Conservation (phyloP, 768 basidiomycete species). For the Dacryopinax spathularia region DNA sequence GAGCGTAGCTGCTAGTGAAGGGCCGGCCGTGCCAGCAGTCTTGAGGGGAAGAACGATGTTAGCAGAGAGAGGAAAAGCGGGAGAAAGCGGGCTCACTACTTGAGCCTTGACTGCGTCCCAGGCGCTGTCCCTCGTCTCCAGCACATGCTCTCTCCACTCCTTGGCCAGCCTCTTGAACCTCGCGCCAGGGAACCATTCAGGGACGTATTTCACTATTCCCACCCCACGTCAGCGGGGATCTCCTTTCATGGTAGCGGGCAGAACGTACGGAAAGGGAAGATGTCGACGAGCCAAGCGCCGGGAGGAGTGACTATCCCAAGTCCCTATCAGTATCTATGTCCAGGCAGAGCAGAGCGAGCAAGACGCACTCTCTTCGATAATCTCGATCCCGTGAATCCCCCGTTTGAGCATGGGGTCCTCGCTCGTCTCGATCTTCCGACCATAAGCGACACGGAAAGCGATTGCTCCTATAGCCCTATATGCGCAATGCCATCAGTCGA, state of each 20-base stretch:
- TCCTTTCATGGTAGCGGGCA: slow-evolving; percentile 6
- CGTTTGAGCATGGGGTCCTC: not conserved
- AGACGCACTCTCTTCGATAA: not conserved
- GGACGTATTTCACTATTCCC: slow-evolving; percentile 23
- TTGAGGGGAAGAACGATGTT: too few relatives aligned
- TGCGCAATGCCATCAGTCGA: too few relatives aligned
- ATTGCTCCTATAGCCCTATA: not conserved
- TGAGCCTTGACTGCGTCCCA: not conserved
- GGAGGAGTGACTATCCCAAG: slow-evolving; percentile 6
- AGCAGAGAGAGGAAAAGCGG: too few relatives aligned
- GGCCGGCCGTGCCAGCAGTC: too few relatives aligned
- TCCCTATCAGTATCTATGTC: not conserved
- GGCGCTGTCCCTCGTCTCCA: slow-evolving; percentile 32
- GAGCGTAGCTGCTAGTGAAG: too few relatives aligned
- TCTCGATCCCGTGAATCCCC: not conserved
- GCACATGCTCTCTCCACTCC: slow-evolving; percentile 13
- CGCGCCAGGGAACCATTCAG: slow-evolving; percentile 27
- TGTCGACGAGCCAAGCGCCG: slow-evolving; percentile 19
- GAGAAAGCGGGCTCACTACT: too few relatives aligned
- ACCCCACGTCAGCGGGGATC: not conserved
- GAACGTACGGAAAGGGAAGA: slow-evolving; percentile 19
- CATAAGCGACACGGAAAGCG: not conserved
- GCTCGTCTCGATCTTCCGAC: not conserved
- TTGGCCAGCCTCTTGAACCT: slow-evolving; percentile 24
- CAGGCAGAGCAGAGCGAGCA: too few relatives aligned